phyloP scores from a whole-genome alignment of 139 green algal genomes.

The Nannochloris sp. region DNA sequence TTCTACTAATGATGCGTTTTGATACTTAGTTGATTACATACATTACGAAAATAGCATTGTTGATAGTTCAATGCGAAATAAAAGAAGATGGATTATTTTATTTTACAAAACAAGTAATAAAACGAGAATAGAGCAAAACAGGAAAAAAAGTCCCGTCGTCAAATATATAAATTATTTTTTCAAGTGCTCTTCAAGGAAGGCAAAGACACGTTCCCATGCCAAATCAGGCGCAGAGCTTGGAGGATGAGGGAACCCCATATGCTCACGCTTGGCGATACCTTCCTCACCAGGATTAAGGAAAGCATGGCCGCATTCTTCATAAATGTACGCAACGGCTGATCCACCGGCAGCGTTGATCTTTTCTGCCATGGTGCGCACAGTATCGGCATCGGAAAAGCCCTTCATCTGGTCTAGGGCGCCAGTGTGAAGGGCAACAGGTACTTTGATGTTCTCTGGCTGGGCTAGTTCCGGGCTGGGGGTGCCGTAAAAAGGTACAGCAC shows the following conservation, averaged over 20 bases:
- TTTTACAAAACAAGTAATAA: background rate
- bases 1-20: too few relatives aligned
- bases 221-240: background rate
- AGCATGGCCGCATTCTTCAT: constrained; percentile 40
- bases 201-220: constrained; percentile 16
- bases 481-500: constrained; percentile 57
- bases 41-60: too few relatives aligned
- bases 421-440: constrained; percentile 29
- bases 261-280: constrained; percentile 3
- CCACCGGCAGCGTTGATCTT: constrained; percentile 41
- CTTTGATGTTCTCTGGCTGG: constrained; percentile 44
- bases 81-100: too few relatives aligned
- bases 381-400: constrained; percentile 33
- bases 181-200: constrained; percentile 14
- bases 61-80: too few relatives aligned
- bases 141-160: background rate
- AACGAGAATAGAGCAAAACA: background rate
- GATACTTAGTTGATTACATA: too few relatives aligned
- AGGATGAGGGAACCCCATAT: constrained; percentile 32
- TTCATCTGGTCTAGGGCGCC: constrained; percentile 36
- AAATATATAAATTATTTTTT: constrained; percentile 16
- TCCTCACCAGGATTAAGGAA: constrained; percentile 39
- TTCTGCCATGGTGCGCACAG: constrained; percentile 24
- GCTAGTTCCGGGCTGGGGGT: constrained; percentile 24
- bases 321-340: constrained; percentile 39